phyloP scores from a whole-genome alignment of 768 basidiomycete species.

The Russula olivacea region DNA sequence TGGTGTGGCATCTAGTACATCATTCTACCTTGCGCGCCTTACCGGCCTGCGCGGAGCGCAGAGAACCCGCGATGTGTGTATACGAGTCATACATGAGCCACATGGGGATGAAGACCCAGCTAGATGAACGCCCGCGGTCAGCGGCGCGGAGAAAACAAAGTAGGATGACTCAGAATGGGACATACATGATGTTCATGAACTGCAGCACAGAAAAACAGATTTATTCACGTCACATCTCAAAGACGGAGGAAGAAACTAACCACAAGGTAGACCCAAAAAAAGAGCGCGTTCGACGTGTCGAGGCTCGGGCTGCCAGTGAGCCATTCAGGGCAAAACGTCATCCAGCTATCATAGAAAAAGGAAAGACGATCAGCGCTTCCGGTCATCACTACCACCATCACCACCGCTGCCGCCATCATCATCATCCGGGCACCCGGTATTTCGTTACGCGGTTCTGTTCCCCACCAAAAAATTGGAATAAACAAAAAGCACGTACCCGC shows the following conservation, averaged over 20 bases:
- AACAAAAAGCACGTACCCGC: conserved; percentile 44
- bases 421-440: background rate
- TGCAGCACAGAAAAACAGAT: conserved; percentile 28
- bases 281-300: conserved; percentile 61
- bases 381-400: background rate
- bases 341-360: conserved; percentile 41
- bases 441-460: background rate
- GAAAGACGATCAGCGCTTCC: background rate
- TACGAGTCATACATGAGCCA: conserved; percentile 79
- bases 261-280: conserved; percentile 76
- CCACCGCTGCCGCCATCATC: background rate
- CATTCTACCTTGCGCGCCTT: conserved; percentile 13
- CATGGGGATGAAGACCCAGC: conserved; percentile 76
- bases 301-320: conserved; percentile 66
- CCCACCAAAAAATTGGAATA: background rate
- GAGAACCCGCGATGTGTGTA: conserved; percentile 53
- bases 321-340: conserved; percentile 90
- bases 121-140: conserved; percentile 30
- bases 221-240: conserved; percentile 34
- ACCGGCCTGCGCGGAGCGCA: conserved; percentile 36
- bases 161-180: conserved; percentile 12
- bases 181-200: conserved; percentile 80
- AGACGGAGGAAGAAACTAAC: conserved; percentile 45
- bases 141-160: background rate
- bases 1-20: background rate